Evolutionary conservation across 768 basidiomycete species (phyloP), one percentile per base, ranked within the genome.

Genomic region (Suillus discolor): DNA sequence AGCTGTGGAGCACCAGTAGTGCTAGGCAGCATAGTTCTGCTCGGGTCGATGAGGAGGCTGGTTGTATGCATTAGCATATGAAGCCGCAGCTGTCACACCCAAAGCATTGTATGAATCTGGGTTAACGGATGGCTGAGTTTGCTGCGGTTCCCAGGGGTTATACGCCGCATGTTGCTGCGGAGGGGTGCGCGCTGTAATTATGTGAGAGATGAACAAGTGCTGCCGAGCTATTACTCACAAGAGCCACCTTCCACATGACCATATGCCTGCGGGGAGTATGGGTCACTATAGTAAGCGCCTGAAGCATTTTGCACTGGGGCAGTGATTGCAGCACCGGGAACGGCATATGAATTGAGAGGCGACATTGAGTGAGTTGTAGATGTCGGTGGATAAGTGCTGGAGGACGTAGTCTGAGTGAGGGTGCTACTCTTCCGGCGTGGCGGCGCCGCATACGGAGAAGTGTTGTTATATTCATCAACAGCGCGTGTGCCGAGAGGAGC

Each of bases 401-500:
- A 75, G 6, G 84, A 79, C 8, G 83, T 78, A 55, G 73, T 73
- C 68, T 80, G 80, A 11, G 79, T 80, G 64, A 73, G 77, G 53
- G 67, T 74, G 66, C 79, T 84, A 41, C 68, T 77, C 63, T 80
- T 81, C 44, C 81, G 79, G 41, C 76, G 79, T 3, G 82, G 80
- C 55, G 67, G 68, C 39, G 84, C 83, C 23, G 87, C 78, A 64
- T 83, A 82, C 23, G 85, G 80, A 20, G 80, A 71, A 25, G 79
- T 64, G 39, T 82, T 77, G 71, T 93, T 91, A 67, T 92, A 93
- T 25, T 90, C 90, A 71, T 94, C 92, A 7, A 93, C 81, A 6
- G 93, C 86, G 51, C 90, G 85, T 47, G 86, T 83, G 3, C 92
- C 92, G 18, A 79, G 75, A 6, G 88, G 78, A 25, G 83, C 90